Conservation (phyloP, 306 rosid species). For the Cicer cuneatum region DNA sequence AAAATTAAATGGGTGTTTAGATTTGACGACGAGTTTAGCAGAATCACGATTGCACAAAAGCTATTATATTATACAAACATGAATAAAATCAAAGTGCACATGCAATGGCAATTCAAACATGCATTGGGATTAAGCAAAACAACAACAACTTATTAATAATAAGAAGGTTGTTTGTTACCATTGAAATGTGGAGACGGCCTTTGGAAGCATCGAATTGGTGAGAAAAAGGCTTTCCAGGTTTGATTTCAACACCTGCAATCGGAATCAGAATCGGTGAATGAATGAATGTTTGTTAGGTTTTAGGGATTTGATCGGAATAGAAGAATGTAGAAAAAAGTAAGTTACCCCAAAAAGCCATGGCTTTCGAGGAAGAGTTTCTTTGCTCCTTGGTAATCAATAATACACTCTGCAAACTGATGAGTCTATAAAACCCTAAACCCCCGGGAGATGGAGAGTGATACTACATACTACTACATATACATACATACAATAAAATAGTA, state of each 20-base stretch:
- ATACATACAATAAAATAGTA: too few relatives aligned
- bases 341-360: conserved; percentile 91
- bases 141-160: not conserved
- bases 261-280: not conserved
- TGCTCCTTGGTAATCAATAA: not conserved
- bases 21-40: not conserved
- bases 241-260: conserved; percentile 72
- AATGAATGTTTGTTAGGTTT: not conserved
- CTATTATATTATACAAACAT: not conserved
- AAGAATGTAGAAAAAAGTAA: not conserved
- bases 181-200: conserved; percentile 88
- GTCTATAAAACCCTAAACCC: conserved; percentile 41
- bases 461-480: too few relatives aligned
- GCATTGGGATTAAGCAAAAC: conserved; percentile 21
- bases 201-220: conserved; percentile 55
- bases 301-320: not conserved
- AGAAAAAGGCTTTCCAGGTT: conserved; percentile 80
- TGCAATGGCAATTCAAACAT: not conserved
- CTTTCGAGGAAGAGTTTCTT: not conserved
- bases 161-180: conserved; percentile 51
- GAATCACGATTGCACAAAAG: not conserved
- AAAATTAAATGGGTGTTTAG: not conserved
- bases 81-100: not conserved
- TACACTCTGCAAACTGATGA: not conserved
- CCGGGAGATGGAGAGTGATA: not conserved